Base-by-base conservation (phyloP, 2,329 filamentous ascomycete species). In the Neoascochyta sp. region DNA sequence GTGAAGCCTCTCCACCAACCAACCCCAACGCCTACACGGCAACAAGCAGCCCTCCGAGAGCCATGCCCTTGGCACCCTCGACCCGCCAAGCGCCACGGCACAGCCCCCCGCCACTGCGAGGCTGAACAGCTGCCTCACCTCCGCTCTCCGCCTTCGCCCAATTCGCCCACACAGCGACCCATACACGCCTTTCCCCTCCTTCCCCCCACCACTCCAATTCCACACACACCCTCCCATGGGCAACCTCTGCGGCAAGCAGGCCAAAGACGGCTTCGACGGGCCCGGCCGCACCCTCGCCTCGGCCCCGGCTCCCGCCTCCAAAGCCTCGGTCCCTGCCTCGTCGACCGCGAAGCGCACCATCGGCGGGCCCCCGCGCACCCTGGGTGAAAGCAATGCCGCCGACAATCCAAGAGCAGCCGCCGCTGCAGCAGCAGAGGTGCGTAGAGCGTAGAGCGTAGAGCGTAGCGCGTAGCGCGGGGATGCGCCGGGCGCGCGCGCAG, bases 371-470 rank as follows among this genome's bases (percentile, higher is more conserved):
- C 75, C 70, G 7, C 73, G 83, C 40, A 83, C 80, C 3, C 64
- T 92, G 22, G 85, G 84, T 12, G 74, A 74, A 17, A 24, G 39
- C 13, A 46, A 44, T 33, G 34, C 25, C 16, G 57, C 45, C 38
- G 68, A 69, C 12, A 81, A 89, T 57, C 81, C 86, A 18, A 74
- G 81, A 36, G 73, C 70, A 32, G 84, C 79, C 38, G 89, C 89
- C 4, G 87, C 86, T 0, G 76, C 78, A 44, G 89, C 88, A 29
- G 89, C 89, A 38, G 85, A 93, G 80, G 88, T 93, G 62, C 57
- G 78, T 68, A 45, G 14, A 23, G 16, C 11, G 25, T 9, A 27
- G n/a, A n/a, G n/a, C n/a, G n/a, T n/a, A n/a, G n/a, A n/a, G n/a
- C n/a, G n/a, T n/a, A n/a, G n/a, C n/a, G n/a, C n/a, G n/a, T n/a